Base-by-base conservation (phyloP, 2,329 filamentous ascomycete species). In the Ophiosphaerella herpotricha region DNA sequence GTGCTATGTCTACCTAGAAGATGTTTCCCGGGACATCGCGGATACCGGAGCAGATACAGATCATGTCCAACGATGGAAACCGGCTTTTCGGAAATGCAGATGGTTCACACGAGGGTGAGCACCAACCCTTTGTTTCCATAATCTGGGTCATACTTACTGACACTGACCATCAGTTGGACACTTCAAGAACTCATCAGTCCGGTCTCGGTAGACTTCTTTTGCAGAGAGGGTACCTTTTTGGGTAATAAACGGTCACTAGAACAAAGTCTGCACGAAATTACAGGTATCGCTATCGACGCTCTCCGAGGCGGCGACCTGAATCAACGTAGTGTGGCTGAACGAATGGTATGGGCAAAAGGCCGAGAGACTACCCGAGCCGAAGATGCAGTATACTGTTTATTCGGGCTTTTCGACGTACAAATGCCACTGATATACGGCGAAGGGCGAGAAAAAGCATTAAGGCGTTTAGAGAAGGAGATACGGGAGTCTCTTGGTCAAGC, bases 351-450 rank as follows among this genome's bases (percentile, higher is more conserved):
- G 33, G 33, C 33, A 35, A 26, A 39, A 14, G 16, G 21, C 3
- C 55, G 59, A 32, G 14, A 49, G 12, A 57, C 58, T 1, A 57
- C 36, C 29, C 42, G 11, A 7, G 48, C 52, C 34, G 37, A 39
- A 21, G 37, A 39, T 23, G 41, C 18, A 23, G 52, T 44, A 12
- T 57, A 56, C 33, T 43, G 35, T 4, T 34, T 57, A 7, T 48
- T 55, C 4, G 54, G 54, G 9, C 46, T 58, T 16, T 58, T 58
- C 33, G 54, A 43, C 35, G 45, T 50, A 18, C 12, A 35, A n/a
- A 35, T 35, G 33, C 33, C 33, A 7, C 12, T 35, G 6, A 12
- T 35, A 35, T 35, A 35, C 33, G 33, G 33, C 7, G 33, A 35
- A 16, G 33, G 33, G 12, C 12, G 13, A 16, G 14, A 16, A n/a